Conservation (phyloP, 805 yeast species). For the Scheffersomyces spartinae region DNA sequence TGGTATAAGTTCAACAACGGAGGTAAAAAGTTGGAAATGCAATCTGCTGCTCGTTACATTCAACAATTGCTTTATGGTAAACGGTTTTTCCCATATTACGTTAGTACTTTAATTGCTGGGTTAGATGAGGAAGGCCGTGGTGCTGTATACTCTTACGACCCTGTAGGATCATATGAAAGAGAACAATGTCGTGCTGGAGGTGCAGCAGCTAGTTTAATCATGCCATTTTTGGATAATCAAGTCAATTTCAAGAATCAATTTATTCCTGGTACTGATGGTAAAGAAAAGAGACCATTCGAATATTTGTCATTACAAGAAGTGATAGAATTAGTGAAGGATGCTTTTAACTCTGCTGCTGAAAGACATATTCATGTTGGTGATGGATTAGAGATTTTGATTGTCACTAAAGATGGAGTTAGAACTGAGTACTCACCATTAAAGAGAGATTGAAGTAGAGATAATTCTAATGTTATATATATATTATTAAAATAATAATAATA, state of each 20-base stretch:
- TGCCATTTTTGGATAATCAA: conserved; percentile 97
- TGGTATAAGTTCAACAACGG: conserved; percentile 89
- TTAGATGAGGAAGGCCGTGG: conserved; percentile 88
- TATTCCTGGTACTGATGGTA: conserved; percentile 69
- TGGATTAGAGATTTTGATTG: conserved; percentile 80
- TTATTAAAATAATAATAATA: too few species aligned
- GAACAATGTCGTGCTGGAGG: conserved; percentile 98
- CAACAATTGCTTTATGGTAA: conserved; percentile 88
- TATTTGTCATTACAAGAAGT: conserved; percentile 77
- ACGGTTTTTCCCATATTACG: conserved; percentile 94
- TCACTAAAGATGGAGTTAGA: conserved; percentile 87
- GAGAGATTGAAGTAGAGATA: conserved; percentile 54
- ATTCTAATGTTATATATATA: too few species aligned
- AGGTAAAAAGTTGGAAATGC: conserved; percentile 54
- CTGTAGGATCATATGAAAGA: conserved; percentile 95
- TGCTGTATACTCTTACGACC: conserved; percentile 91
- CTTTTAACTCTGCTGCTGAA: conserved; percentile 93
- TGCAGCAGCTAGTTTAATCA: conserved; percentile 88
- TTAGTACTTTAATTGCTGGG: conserved; percentile 90
- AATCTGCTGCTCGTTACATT: conserved; percentile 78
- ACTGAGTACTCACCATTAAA: conserved; percentile 77
- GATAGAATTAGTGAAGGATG: conserved; percentile 78
- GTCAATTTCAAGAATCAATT: conserved; percentile 91
- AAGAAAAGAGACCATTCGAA: conserved; percentile 44
- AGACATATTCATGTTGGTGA: conserved; percentile 99